These are phyloP conservation scores for Aspergillus jensenii DNA, from an alignment of 2,329 filamentous ascomycete genomes.

Conservation along the genomic window DNA sequence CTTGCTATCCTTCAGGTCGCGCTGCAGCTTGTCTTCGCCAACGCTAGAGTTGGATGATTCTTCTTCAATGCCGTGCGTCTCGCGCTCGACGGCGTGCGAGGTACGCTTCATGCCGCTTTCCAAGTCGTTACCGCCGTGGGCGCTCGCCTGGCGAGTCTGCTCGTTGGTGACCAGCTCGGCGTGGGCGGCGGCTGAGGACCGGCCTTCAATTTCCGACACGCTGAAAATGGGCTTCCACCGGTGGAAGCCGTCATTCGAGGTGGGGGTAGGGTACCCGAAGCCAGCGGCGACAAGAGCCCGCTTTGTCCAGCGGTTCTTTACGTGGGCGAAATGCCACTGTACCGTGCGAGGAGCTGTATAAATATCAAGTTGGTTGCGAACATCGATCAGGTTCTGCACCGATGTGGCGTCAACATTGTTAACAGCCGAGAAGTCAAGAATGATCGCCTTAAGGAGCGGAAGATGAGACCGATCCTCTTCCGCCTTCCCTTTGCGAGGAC, in stretches of 20 bases:
- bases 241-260: conserved; percentile 54
- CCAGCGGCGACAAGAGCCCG: conserved; percentile 82
- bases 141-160: conserved; percentile 35
- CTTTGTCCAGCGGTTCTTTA: conserved; percentile 94
- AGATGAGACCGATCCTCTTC: conserved; percentile 51
- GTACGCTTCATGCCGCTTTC: conserved; percentile 35
- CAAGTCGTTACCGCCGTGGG: conserved; percentile 22
- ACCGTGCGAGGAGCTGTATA: conserved; percentile 79
- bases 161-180: conserved; percentile 66
- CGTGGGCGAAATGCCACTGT: conserved; percentile 94
- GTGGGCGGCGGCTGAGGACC: conserved; percentile 65
- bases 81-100: conserved; percentile 30
- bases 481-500: conserved; percentile 61
- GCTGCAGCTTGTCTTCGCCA: conserved; percentile 42
- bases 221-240: conserved; percentile 96
- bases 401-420: conserved; percentile 94
- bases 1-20: conserved; percentile 50
- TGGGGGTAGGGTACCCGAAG: conserved; percentile 75
- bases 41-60: conserved; percentile 30
- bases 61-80: conserved; percentile 32
- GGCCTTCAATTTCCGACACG: conserved; percentile 80
- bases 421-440: conserved; percentile 89
- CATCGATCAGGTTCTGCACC: conserved; percentile 87
- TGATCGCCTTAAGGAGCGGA: conserved; percentile 80
- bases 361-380: conserved; percentile 87